A percentile compares a stretch with the other conserved stretches of the same genome.
phyloP scores from a whole-genome alignment of 441 rosid genomes.

The Jatropha multifida region DNA sequence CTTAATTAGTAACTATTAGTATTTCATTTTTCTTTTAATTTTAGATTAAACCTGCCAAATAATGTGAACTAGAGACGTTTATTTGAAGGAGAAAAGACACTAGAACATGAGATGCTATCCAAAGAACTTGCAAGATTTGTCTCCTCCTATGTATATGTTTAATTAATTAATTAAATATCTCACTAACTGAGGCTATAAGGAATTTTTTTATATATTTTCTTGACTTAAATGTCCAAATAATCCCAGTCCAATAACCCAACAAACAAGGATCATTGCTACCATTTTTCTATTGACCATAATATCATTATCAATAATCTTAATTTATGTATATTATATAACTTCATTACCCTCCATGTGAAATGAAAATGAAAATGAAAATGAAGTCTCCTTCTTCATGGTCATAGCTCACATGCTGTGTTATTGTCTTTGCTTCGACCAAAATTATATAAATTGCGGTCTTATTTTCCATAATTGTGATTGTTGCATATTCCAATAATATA shows the following conservation, averaged over 20 bases:
- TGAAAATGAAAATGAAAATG: constrained; percentile 19
- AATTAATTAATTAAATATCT: neutral
- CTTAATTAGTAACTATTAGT: too few species aligned
- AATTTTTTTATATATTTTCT: neutral
- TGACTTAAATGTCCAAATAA: neutral
- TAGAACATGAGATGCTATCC: neutral
- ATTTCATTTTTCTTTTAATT: too few species aligned
- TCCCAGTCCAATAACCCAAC: neutral
- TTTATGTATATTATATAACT: neutral
- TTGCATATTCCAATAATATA: too few species aligned
- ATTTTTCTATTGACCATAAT: neutral
- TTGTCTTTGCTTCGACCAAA: neutral
- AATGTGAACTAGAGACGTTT: neutral
- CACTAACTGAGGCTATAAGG: neutral
- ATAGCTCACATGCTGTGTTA: constrained; percentile 6
- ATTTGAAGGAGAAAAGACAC: neutral
- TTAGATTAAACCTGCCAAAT: too few species aligned
- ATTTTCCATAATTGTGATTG: neutral
- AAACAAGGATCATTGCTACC: neutral
- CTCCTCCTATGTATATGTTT: neutral
- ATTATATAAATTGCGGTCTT: neutral
- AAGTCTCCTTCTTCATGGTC: neutral
- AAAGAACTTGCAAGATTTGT: neutral
- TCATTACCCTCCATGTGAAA: constrained; percentile 10
- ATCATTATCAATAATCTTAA: neutral